These are phyloP conservation scores for Candida xyloterini DNA, from an alignment of 805 yeast species.

Conservation along the genomic window DNA sequence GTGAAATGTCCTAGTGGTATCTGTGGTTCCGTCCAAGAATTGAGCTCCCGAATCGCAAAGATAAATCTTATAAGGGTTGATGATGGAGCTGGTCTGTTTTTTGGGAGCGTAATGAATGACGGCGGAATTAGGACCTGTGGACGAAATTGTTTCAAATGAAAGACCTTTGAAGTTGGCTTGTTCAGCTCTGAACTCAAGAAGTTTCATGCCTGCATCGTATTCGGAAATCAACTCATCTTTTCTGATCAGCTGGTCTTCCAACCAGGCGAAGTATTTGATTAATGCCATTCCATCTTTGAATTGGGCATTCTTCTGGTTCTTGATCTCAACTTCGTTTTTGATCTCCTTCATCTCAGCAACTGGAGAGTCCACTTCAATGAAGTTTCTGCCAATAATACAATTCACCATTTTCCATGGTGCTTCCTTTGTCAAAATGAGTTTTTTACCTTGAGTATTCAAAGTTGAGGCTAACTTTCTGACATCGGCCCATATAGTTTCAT, in stretches of 20 bases:
- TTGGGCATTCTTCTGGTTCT: slow-evolving; percentile 52
- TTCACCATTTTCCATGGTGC: slow-evolving; percentile 69
- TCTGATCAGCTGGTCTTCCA: slow-evolving; percentile 45
- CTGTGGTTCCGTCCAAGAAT: slow-evolving; percentile 63
- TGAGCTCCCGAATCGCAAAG: slow-evolving; percentile 61
- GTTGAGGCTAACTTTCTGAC: slow-evolving; percentile 36
- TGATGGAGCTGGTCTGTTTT: slow-evolving; percentile 39
- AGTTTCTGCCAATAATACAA: slow-evolving; percentile 40
- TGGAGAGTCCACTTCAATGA: slow-evolving; percentile 51
- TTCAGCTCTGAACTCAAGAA: slow-evolving; percentile 50
- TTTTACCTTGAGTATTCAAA: slow-evolving; percentile 21
- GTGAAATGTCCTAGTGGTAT: slow-evolving; percentile 60
- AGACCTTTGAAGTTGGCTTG: slow-evolving; percentile 57
- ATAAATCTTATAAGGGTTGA: slow-evolving; percentile 52
- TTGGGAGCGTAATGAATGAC: slow-evolving; percentile 71
- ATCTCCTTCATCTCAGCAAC: slow-evolving; percentile 50
- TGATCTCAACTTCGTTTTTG: slow-evolving; percentile 47
- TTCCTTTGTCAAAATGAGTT: slow-evolving; percentile 51
- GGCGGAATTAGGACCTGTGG: slow-evolving; percentile 76
- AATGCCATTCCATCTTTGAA: slow-evolving; percentile 59
- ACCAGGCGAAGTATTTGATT: slow-evolving; percentile 54
- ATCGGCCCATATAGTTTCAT: slow-evolving; percentile 45
- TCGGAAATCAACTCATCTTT: slow-evolving; percentile 53
- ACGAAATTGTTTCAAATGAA: slow-evolving; percentile 71
- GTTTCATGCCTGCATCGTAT: slow-evolving; percentile 60